Evolutionary conservation across 192 early-diverging fungal genomes (phyloP), one percentile per base, ranked within the genome.

Genomic region (Radiomyces spectabilis): DNA sequence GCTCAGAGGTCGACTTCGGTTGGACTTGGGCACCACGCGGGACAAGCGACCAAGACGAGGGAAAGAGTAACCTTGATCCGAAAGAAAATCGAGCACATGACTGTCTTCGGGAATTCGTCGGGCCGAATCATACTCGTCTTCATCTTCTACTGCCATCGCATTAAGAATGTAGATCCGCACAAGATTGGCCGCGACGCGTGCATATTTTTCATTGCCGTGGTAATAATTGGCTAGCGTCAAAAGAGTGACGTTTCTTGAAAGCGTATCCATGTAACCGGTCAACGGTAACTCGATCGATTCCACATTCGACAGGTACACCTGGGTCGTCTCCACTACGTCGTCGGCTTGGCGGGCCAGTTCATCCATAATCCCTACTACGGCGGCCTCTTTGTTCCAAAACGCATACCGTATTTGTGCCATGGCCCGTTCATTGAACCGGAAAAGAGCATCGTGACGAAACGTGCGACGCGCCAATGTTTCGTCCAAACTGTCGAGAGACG

Each of bases 1-100:
- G 26, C 53, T 65, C 3, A 62, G 52, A 21, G 61, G 53, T 3
- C 54, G 56, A 18, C 35, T 59, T 27, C 42, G 59, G 29, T 31
- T 45, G 27, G 59, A 63, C 37, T 75, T 73, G 21, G 72, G 68
- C 15, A 79, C 59, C 13, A 71, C 57, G 41, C 71, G 57, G 21
- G 80, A 72, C 4, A 80, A 62, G 7, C 73, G 73, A 42, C 71
- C 77, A 16, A 79, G 45, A 31, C 65, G 61, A 6, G 80, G 80
- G 66, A 82, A 80, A n/a, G 68, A 75, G 38, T 80, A 80, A 19
- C 80, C 80, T 60, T 82, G 78, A 35, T 80, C 80, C n/a, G 72
- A 65, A 19, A 74, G 47, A 22, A 73, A 74, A 29, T 78, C 76
- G 7, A 63, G 34, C 18, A 63, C 40, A 35, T 69, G 69, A 18